Conservation (phyloP, 768 basidiomycete genomes). For the Boletus rubropictus region DNA sequence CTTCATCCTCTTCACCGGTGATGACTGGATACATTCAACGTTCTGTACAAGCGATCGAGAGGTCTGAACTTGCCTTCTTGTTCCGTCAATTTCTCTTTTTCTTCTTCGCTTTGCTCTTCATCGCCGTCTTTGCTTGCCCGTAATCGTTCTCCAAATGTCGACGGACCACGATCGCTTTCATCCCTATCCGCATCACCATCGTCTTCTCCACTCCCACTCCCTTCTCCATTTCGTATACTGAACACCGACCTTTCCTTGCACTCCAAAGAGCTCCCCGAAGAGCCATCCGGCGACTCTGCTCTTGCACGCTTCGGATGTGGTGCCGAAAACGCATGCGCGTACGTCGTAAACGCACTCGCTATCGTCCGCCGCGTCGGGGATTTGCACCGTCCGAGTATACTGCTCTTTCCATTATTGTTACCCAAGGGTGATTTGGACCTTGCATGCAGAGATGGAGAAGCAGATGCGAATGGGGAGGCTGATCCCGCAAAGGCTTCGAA, state of each 20-base stretch:
- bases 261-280: constrained; percentile 43
- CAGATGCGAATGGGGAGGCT: constrained; percentile 44
- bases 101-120: constrained; percentile 42
- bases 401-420: constrained; percentile 19
- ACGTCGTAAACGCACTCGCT: constrained; percentile 55
- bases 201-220: constrained; percentile 37
- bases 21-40: constrained; percentile 38
- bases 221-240: constrained; percentile 34
- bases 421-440: constrained; percentile 51
- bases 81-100: constrained; percentile 47
- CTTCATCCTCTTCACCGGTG: constrained; percentile 81
- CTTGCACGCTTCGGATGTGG: constrained; percentile 53
- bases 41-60: background rate
- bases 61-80: constrained; percentile 52
- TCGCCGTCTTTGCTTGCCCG: constrained; percentile 59
- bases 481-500: constrained; percentile 54
- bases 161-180: constrained; percentile 30
- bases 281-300: constrained; percentile 43
- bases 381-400: constrained; percentile 38
- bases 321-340: constrained; percentile 39
- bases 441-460: constrained; percentile 29
- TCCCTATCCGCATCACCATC: constrained; percentile 35
- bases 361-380: constrained; percentile 48
- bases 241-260: constrained; percentile 24
- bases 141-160: constrained; percentile 59